Evolutionary conservation across 768 basidiomycete species (phyloP), one percentile per base, ranked within the genome.

Genomic region (Heimioporus sp.): DNA sequence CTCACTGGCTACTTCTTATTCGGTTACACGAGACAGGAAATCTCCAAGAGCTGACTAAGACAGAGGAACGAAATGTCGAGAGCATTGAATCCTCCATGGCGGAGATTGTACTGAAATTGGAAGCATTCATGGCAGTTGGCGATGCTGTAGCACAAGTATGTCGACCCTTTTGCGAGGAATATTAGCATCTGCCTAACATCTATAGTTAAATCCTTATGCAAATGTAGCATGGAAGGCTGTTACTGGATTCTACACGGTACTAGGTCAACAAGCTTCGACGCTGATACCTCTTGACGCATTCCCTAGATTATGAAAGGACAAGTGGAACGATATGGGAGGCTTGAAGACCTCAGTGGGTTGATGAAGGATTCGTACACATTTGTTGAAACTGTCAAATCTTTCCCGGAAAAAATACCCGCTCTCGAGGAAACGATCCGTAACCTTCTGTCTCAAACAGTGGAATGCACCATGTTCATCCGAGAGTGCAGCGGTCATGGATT

Each of bases 401-500:
- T 72, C 16, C 60, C 65, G 7, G 57, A 64, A 43, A 69, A 53
- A 40, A 60, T 72, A 37, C 56, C 61, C 19, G 13, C 35, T 4
- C 64, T 72, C 3, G 65, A 73, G 41, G 53, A 56, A 30, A 60
- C 56, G 13, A 62, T 73, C 43, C 49, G 52, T 4, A 50, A 51
- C 2, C 55, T 73, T 17, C 43, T 68, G 2, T 57, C 61, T 9
- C 72, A 72, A 43, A 73, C 71, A 0, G 59, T 70, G 7, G 72
- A 73, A 57, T 73, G 72, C 30, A 64, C 54, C 15, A 59, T 73
- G 48, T 73, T 73, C 47, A 56, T 73, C 44, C 71, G 62, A 8
- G 72, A 73, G 48, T 73, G 67, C 39, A 63, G 59, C 45, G 70
- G 70, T 0, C 55, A 65, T 45, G 70, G 72, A 9, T 73, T 73